These are phyloP conservation scores for Podosphaera fusca DNA, from an alignment of 2,329 filamentous ascomycete genomes.

Conservation along the genomic window DNA sequence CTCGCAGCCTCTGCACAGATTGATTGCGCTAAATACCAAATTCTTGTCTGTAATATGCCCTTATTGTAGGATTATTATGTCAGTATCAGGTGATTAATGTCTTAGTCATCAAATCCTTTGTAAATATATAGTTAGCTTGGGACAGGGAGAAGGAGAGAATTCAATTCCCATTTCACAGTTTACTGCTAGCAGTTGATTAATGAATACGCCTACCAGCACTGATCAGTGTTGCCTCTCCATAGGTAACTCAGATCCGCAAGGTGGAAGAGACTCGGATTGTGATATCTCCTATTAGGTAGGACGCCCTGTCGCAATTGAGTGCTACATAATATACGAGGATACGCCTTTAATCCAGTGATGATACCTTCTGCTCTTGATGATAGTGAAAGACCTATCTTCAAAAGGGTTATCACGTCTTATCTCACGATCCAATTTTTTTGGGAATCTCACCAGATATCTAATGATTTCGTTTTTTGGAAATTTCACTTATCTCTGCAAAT, in stretches of 20 bases:
- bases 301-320: background rate
- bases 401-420: background rate
- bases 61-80: background rate
- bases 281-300: background rate
- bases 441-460: background rate
- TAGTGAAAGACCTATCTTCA: background rate
- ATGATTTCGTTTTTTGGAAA: background rate
- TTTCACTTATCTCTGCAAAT: background rate
- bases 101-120: background rate
- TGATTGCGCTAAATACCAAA: too few species aligned
- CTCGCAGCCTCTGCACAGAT: background rate
- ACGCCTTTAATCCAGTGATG: background rate
- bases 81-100: background rate
- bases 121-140: background rate
- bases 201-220: background rate
- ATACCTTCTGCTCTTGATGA: background rate
- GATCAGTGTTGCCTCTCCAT: conserved; percentile 1
- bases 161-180: background rate
- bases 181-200: background rate
- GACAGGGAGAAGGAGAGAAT: background rate
- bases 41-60: too few species aligned
- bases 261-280: background rate
- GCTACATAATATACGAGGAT: background rate
- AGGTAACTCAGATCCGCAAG: conserved; percentile 1
- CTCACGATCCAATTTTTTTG: background rate